phyloP scores from a whole-genome alignment of 352 stramenopile species.

The Aphanomyces euteiches region DNA sequence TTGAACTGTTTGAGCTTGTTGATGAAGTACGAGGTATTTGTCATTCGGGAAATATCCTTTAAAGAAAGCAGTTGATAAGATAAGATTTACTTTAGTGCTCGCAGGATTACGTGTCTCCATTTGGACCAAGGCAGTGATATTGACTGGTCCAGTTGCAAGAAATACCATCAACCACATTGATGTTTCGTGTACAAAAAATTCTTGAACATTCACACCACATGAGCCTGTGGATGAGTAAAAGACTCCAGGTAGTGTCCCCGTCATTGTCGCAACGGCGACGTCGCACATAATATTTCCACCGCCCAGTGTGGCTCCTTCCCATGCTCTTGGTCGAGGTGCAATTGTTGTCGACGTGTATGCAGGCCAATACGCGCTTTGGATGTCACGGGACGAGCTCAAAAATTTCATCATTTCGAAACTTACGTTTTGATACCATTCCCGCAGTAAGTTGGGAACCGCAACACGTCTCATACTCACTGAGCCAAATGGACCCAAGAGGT shows the following conservation, averaged over 20 bases:
- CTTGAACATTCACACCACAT: slow-evolving; percentile 1
- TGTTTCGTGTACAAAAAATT: slow-evolving; percentile 6
- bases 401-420: not conserved
- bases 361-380: not conserved
- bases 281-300: slow-evolving; percentile 12
- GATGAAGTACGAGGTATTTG: not conserved
- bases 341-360: not conserved
- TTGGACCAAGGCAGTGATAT: not conserved
- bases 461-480: not conserved
- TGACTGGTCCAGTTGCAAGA: not conserved
- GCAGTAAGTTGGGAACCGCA: not conserved
- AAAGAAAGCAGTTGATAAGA: not conserved
- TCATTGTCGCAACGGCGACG: too few relatives aligned
- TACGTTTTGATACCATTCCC: slow-evolving; percentile 4
- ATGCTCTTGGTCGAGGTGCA: not conserved
- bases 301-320: not conserved
- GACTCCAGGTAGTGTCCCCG: not conserved
- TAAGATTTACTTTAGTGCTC: not conserved
- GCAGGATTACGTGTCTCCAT: not conserved
- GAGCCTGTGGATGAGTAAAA: slow-evolving; percentile 17
- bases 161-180: not conserved
- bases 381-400: not conserved
- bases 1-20: not conserved
- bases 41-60: not conserved
- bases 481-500: slow-evolving; percentile 8